These are phyloP conservation scores for Cytospora mali DNA, from an alignment of 2,329 filamentous ascomycete species.

Conservation along the genomic window DNA sequence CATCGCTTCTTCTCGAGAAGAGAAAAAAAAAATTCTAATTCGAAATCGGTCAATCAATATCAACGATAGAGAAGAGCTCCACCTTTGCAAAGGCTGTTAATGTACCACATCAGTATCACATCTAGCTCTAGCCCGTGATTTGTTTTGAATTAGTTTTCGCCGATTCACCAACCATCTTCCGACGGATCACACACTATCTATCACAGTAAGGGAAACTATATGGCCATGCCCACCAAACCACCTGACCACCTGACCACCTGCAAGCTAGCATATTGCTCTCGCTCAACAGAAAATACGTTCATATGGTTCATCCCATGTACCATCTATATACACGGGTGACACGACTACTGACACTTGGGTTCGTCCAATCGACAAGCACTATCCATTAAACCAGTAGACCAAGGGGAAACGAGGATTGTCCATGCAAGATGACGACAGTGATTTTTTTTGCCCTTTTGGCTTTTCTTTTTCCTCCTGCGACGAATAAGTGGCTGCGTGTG, in stretches of 20 bases:
- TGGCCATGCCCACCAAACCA: too few relatives aligned
- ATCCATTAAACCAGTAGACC: background rate
- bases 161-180: too few relatives aligned
- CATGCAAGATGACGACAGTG: background rate
- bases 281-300: too few relatives aligned
- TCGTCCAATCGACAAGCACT: background rate
- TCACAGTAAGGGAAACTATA: too few relatives aligned
- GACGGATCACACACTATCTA: too few relatives aligned
- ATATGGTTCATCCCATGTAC: too few relatives aligned
- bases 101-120: background rate
- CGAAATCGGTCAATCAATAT: background rate
- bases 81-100: too few relatives aligned
- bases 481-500: background rate
- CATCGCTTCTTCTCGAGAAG: background rate
- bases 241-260: too few relatives aligned
- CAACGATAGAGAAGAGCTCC: background rate
- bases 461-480: background rate
- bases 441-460: background rate
- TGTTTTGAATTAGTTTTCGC: too few relatives aligned
- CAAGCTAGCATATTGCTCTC: too few relatives aligned
- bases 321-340: background rate
- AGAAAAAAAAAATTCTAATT: background rate
- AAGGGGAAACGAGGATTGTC: background rate
- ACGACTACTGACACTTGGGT: background rate
- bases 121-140: too few relatives aligned